These are phyloP conservation scores for Russula foetens DNA, from an alignment of 768 basidiomycete genomes.

Conservation along the genomic window DNA sequence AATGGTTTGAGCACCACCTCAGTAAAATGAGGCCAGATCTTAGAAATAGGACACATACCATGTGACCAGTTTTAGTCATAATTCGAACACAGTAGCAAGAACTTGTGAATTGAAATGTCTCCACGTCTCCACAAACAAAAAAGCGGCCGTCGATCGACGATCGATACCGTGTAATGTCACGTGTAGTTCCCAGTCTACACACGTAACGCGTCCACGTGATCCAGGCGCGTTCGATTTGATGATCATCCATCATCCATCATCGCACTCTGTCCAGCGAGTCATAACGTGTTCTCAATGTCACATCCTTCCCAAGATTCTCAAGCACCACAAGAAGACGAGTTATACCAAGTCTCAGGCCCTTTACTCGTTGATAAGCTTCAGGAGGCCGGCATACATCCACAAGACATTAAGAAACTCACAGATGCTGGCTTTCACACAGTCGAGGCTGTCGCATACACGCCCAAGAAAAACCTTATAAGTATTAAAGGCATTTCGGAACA, in stretches of 20 bases:
- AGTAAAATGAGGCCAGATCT: constrained; percentile 29
- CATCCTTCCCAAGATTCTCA: constrained; percentile 46
- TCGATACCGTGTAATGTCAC: too few species aligned
- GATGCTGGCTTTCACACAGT: constrained; percentile 92
- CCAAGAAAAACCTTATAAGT: constrained; percentile 82
- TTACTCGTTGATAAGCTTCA: constrained; percentile 77
- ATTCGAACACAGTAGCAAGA: too few species aligned
- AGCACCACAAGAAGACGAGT: constrained; percentile 40
- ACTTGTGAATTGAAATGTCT: too few species aligned
- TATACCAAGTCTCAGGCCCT: constrained; percentile 62
- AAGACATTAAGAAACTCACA: constrained; percentile 91
- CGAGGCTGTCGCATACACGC: constrained; percentile 93
- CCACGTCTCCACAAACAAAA: too few species aligned
- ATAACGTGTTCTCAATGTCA: constrained; percentile 37
- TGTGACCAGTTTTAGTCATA: background rate
- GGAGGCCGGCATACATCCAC: constrained; percentile 81
- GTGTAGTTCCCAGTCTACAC: too few species aligned
- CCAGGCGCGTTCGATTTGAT: background rate
- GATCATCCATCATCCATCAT: too few species aligned
- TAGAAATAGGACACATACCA: background rate
- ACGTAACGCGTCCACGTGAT: constrained; percentile 20
- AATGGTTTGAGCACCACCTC: constrained; percentile 60
- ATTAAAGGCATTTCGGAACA: constrained; percentile 97
- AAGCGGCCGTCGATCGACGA: too few species aligned
- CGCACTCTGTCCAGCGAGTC: background rate